phyloP scores from a whole-genome alignment of 352 stramenopile species.

The Globisporangium canariense region DNA sequence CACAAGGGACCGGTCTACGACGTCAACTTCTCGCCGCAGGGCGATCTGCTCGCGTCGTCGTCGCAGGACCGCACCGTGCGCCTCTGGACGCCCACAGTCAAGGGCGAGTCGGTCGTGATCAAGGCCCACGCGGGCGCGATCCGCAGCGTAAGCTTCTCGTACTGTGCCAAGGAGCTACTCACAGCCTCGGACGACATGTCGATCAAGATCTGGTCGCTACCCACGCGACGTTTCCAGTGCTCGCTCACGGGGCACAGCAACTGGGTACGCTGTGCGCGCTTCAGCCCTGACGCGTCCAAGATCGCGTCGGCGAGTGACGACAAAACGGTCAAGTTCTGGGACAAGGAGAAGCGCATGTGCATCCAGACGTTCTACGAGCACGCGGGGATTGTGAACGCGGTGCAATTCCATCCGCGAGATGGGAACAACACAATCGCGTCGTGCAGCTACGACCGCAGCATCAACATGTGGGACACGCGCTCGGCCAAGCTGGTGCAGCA shows the following conservation, averaged over 20 bases:
- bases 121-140: slow-evolving; percentile 69
- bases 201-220: slow-evolving; percentile 88
- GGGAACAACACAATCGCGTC: slow-evolving; percentile 53
- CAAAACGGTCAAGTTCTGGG: slow-evolving; percentile 92
- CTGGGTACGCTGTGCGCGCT: slow-evolving; percentile 87
- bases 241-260: slow-evolving; percentile 89
- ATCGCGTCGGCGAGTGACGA: slow-evolving; percentile 87
- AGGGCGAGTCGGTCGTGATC: slow-evolving; percentile 61
- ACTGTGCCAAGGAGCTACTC: slow-evolving; percentile 71
- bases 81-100: slow-evolving; percentile 86
- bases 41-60: slow-evolving; percentile 80
- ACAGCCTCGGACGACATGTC: slow-evolving; percentile 92
- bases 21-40: slow-evolving; percentile 76
- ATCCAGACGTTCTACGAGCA: slow-evolving; percentile 89
- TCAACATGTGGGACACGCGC: slow-evolving; percentile 87
- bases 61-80: slow-evolving; percentile 90
- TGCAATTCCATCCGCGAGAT: slow-evolving; percentile 81
- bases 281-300: slow-evolving; percentile 68
- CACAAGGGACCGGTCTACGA: slow-evolving; percentile 80
- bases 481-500: slow-evolving; percentile 86
- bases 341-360: slow-evolving; percentile 74
- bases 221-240: slow-evolving; percentile 81
- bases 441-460: slow-evolving; percentile 62
- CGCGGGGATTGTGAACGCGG: slow-evolving; percentile 69
- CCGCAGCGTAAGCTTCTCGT: slow-evolving; percentile 84